Percentiles rank a stretch among this genome's conserved stretches.
These are phyloP conservation scores for Rhynchosporium secalis DNA, from an alignment of 2,329 filamentous ascomycete genomes.

Conservation along the genomic window DNA sequence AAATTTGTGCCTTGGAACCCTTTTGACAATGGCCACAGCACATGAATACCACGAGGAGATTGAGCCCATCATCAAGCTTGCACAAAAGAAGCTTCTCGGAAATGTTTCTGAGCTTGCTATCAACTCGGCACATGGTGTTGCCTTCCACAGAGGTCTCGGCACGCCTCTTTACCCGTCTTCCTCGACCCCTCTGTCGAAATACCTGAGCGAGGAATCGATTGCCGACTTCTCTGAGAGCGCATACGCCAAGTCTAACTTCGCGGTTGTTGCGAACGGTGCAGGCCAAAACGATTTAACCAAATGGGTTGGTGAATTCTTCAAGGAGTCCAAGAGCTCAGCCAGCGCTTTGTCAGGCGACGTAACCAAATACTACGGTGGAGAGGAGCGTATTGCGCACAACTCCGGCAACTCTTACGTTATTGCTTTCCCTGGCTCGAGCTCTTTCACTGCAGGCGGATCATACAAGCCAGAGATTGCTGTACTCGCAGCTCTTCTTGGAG, in stretches of 20 bases:
- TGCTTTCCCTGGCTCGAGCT: slow-evolving; percentile 88
- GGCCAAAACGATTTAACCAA: slow-evolving; percentile 74
- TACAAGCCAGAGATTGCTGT: slow-evolving; percentile 91
- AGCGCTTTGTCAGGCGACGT: slow-evolving; percentile 58
- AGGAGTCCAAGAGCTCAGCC: slow-evolving; percentile 59
- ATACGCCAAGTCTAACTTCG: slow-evolving; percentile 88
- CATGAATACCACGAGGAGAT: slow-evolving; percentile 92
- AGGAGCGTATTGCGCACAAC: slow-evolving; percentile 81
- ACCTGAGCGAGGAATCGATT: slow-evolving; percentile 75
- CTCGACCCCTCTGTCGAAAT: slow-evolving; percentile 72
- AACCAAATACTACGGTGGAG: slow-evolving; percentile 90
- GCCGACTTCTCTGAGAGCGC: slow-evolving; percentile 74
- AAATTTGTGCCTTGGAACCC: no score
- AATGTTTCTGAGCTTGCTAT: slow-evolving; percentile 68
- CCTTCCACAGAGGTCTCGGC: slow-evolving; percentile 93
- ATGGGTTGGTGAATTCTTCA: slow-evolving; percentile 94
- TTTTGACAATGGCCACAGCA: slow-evolving; percentile 51
- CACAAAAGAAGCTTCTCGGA: slow-evolving; percentile 71
- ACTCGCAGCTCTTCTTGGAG: slow-evolving; percentile 84
- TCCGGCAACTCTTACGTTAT: slow-evolving; percentile 82
- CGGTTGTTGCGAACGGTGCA: slow-evolving; percentile 86
- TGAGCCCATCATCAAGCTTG: slow-evolving; percentile 70
- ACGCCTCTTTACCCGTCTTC: slow-evolving; percentile 71
- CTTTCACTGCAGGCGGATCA: slow-evolving; percentile 62
- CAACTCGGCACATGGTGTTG: slow-evolving; percentile 81